Percentiles rank a stretch among this genome's conserved stretches.
Evolutionary conservation across 2,329 filamentous ascomycete species (phyloP).

Genomic region (Exophiala bonariae): DNA sequence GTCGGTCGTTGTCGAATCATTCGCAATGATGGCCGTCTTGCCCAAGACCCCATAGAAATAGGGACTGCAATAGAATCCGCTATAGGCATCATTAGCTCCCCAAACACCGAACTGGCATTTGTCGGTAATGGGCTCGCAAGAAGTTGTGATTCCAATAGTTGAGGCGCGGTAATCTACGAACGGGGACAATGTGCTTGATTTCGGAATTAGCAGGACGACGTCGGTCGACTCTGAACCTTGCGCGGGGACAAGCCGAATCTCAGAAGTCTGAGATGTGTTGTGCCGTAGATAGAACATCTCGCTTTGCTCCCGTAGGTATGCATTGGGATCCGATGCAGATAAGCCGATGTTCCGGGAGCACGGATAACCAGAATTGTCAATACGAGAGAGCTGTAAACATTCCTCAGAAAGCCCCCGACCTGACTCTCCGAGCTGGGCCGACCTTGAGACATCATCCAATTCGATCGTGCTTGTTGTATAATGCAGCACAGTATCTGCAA

Average conservation of each 20-base stretch:
- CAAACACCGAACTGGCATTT: constrained; percentile 6
- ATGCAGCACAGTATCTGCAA: constrained; percentile 10
- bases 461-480: constrained; percentile 10
- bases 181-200: constrained; percentile 1
- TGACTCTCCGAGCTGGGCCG: not conserved
- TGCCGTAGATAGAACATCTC: constrained; percentile 8
- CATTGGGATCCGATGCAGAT: constrained; percentile 1
- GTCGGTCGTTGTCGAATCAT: not conserved
- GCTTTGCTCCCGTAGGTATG: constrained; percentile 2
- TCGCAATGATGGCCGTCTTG: constrained; percentile 2
- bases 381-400: constrained; percentile 2
- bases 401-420: constrained; percentile 5
- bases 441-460: not conserved
- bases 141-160: constrained; percentile 9
- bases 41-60: constrained; percentile 9
- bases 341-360: constrained; percentile 7
- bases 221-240: not conserved
- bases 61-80: constrained; percentile 8
- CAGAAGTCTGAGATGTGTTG: constrained; percentile 7
- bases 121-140: constrained; percentile 8
- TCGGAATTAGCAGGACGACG: constrained; percentile 5
- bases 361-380: constrained; percentile 8
- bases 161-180: constrained; percentile 10
- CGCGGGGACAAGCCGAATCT: constrained; percentile 1
- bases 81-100: constrained; percentile 6